Conservation (phyloP, 345 rosid genomes). For the Rhodamnia argentea region DNA sequence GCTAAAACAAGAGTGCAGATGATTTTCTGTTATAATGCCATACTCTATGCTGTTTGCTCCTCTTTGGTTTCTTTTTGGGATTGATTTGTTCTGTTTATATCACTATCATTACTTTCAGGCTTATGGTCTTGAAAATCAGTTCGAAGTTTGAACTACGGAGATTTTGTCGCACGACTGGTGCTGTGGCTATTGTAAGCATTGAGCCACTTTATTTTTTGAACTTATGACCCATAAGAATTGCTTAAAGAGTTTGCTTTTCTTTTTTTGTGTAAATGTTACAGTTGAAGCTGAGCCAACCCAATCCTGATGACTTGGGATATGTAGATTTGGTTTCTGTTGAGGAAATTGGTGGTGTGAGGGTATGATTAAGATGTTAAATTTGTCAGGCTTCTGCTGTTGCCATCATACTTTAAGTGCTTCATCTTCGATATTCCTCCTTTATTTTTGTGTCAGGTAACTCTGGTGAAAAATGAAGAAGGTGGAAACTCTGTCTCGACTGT, state of each 20-base stretch:
- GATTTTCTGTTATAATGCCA: neutral
- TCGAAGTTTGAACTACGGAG: constrained; percentile 94
- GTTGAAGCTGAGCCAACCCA: constrained; percentile 90
- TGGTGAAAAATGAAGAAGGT: constrained; percentile 88
- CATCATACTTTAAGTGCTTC: neutral
- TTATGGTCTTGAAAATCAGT: constrained; percentile 96
- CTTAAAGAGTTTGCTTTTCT: neutral
- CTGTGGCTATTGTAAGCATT: constrained; percentile 67
- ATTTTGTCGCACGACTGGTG: constrained; percentile 90
- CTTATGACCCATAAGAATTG: neutral
- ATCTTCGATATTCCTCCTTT: neutral
- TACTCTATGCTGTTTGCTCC: neutral
- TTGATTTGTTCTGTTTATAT: neutral
- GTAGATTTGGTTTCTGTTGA: constrained; percentile 84
- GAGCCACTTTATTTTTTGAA: neutral
- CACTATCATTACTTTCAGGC: constrained; percentile 32
- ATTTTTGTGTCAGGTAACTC: constrained; percentile 45
- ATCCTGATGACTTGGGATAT: constrained; percentile 80
- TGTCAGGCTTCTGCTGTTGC: neutral
- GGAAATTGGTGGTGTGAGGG: constrained; percentile 96
- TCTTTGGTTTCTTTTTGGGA: neutral
- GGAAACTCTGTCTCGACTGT: constrained; percentile 85
- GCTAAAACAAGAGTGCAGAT: neutral
- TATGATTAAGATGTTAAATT: constrained; percentile 22
- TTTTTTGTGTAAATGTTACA: constrained; percentile 13